Conservation (phyloP, 163 green algal genomes). For the Scenedesmus sp. region DNA sequence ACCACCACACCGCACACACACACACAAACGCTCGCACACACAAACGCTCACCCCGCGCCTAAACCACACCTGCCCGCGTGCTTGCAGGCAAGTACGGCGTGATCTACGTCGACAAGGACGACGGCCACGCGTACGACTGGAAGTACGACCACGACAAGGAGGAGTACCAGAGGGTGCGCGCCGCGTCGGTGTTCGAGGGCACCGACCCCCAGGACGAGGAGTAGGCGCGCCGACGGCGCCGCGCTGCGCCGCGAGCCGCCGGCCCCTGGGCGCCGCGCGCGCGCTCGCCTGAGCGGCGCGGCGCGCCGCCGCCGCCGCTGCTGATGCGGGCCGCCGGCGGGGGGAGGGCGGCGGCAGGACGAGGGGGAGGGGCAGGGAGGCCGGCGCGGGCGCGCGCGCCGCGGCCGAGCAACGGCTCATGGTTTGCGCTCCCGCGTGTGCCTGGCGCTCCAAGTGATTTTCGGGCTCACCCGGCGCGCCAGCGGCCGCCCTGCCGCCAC, state of each 20-base stretch:
- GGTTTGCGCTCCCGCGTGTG: not conserved
- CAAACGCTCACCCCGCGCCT: not conserved
- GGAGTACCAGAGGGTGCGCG: not conserved
- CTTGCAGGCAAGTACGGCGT: constrained; percentile 15
- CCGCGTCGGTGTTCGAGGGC: not conserved
- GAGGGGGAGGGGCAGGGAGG: not conserved
- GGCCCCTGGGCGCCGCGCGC: no score
- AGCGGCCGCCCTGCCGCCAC: not conserved
- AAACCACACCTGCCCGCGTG: not conserved
- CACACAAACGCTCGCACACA: no score
- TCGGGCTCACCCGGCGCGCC: not conserved
- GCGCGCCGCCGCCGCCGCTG: not conserved
- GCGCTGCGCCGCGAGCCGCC: no score
- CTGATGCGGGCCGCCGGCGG: not conserved
- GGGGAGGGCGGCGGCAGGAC: no score
- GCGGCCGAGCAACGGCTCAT: not conserved
- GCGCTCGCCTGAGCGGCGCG: not conserved
- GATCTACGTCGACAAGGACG: not conserved
- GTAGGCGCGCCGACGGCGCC: no score
- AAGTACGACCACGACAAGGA: not conserved
- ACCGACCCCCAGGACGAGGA: not conserved
- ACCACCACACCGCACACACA: no score
- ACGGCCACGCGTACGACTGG: not conserved
- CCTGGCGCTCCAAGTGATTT: not conserved
- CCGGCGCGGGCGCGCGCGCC: not conserved